Evolutionary conservation across 2,329 filamentous ascomycete genomes (phyloP).

Genomic region (Coniochaeta sp.): DNA sequence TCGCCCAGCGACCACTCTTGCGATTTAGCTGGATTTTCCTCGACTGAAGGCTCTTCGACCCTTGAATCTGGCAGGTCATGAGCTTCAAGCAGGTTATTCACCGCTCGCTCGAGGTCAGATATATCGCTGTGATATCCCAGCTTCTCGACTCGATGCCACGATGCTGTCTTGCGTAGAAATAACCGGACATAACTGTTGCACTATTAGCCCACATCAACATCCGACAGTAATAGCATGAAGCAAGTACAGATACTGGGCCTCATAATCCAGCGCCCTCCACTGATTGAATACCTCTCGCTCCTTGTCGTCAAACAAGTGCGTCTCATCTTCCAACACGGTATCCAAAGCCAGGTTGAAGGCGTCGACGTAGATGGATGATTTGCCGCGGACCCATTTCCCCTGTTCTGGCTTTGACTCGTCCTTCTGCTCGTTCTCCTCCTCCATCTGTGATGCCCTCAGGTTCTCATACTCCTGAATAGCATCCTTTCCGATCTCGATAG

Average conservation of each 20-base stretch:
- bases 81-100: slow-evolving; percentile 53
- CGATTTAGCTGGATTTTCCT: slow-evolving; percentile 9
- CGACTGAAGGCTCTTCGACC: not conserved
- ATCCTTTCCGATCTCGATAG: slow-evolving; percentile 57
- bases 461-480: slow-evolving; percentile 76
- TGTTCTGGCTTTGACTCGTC: slow-evolving; percentile 41
- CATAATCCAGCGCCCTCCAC: slow-evolving; percentile 71
- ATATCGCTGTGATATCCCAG: slow-evolving; percentile 81
- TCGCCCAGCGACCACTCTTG: slow-evolving; percentile 41
- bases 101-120: slow-evolving; percentile 60
- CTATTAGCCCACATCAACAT: not conserved
- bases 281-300: slow-evolving; percentile 70
- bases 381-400: slow-evolving; percentile 63
- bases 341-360: slow-evolving; percentile 91
- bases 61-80: not conserved
- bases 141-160: slow-evolving; percentile 78
- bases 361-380: slow-evolving; percentile 91
- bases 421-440: slow-evolving; percentile 28
- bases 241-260: slow-evolving; percentile 80
- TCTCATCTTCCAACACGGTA: slow-evolving; percentile 83
- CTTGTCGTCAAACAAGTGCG: slow-evolving; percentile 74
- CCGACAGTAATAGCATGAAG: not conserved
- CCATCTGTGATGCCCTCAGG: slow-evolving; percentile 51
- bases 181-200: slow-evolving; percentile 72
- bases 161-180: slow-evolving; percentile 84